These are phyloP conservation scores for Globisporangium spiculum DNA, from an alignment of 352 stramenopile species.

Conservation along the genomic window DNA sequence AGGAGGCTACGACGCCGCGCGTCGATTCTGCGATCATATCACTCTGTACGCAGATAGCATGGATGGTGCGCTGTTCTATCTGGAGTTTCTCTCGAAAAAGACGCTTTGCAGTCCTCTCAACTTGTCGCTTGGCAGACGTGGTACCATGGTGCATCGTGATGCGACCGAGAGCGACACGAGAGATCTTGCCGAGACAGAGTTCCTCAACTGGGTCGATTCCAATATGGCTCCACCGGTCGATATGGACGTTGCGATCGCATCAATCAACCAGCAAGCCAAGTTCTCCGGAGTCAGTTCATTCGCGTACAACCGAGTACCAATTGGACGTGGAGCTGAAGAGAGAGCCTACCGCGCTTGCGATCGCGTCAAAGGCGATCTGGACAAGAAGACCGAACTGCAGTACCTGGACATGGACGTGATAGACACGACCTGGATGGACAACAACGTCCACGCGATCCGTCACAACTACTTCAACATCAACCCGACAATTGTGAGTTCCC, in stretches of 20 bases:
- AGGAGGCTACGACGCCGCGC: slow-evolving; percentile 49
- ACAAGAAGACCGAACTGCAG: slow-evolving; percentile 8
- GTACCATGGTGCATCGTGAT: slow-evolving; percentile 49
- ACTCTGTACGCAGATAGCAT: slow-evolving; percentile 73
- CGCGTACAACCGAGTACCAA: slow-evolving; percentile 45
- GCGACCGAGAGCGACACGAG: slow-evolving; percentile 21
- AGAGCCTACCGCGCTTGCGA: slow-evolving; percentile 18
- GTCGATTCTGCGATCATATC: slow-evolving; percentile 56
- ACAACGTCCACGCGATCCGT: slow-evolving; percentile 62
- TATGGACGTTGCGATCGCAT: slow-evolving; percentile 49
- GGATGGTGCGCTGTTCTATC: slow-evolving; percentile 73
- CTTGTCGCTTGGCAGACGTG: slow-evolving; percentile 52
- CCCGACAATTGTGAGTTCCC: slow-evolving; percentile 42
- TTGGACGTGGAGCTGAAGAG: background rate
- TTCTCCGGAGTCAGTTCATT: slow-evolving; percentile 52
- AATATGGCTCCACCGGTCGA: slow-evolving; percentile 35
- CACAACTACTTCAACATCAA: slow-evolving; percentile 81
- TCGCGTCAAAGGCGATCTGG: slow-evolving; percentile 4
- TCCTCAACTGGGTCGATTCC: slow-evolving; percentile 37
- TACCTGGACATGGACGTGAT: slow-evolving; percentile 75
- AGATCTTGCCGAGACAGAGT: slow-evolving; percentile 31
- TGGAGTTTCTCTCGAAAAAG: slow-evolving; percentile 53
- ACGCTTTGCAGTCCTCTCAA: slow-evolving; percentile 40
- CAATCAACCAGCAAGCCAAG: slow-evolving; percentile 52
- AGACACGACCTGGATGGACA: slow-evolving; percentile 77